Conservation (phyloP, 352 stramenopile genomes). For the Globisporangium radiosum region DNA sequence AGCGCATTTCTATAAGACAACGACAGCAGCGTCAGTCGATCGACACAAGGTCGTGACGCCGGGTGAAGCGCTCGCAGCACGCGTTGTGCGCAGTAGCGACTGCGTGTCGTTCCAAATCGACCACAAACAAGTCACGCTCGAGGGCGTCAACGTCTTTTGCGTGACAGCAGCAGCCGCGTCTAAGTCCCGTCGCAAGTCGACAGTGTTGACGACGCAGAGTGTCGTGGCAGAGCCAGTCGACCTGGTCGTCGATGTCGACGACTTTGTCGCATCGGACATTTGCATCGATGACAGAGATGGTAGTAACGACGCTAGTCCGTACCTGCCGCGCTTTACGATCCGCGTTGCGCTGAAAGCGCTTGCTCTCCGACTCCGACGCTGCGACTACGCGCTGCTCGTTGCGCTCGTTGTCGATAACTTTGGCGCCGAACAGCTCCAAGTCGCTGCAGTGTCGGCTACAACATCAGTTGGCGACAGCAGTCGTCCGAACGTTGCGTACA, state of each 20-base stretch:
- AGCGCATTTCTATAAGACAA: conserved; percentile 32
- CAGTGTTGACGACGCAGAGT: conserved; percentile 3
- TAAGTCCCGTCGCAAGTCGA: no score
- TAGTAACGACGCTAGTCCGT: conserved; percentile 5
- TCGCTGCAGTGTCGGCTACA: neutral
- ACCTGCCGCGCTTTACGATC: conserved; percentile 63
- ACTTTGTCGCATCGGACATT: conserved; percentile 47
- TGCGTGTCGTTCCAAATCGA: conserved; percentile 21
- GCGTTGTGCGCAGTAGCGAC: conserved; percentile 34
- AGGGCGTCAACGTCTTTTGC: conserved; percentile 31
- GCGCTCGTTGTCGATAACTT: conserved; percentile 68
- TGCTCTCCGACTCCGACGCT: conserved; percentile 16
- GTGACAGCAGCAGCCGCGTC: neutral
- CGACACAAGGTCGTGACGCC: conserved; percentile 24
- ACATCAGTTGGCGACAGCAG: neutral
- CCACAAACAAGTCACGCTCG: conserved; percentile 34
- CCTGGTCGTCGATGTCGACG: conserved; percentile 58
- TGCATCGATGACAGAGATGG: conserved; percentile 18
- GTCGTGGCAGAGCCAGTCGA: conserved; percentile 34
- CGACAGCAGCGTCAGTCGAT: conserved; percentile 9
- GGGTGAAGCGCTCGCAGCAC: conserved; percentile 16
- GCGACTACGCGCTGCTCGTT: conserved; percentile 61
- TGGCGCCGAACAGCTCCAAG: conserved; percentile 48
- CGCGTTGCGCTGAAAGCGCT: conserved; percentile 21
- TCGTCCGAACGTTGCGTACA: conserved; percentile 62